phyloP scores from a whole-genome alignment of 768 basidiomycete genomes.

The Chalciporus sphaerocephalus region DNA sequence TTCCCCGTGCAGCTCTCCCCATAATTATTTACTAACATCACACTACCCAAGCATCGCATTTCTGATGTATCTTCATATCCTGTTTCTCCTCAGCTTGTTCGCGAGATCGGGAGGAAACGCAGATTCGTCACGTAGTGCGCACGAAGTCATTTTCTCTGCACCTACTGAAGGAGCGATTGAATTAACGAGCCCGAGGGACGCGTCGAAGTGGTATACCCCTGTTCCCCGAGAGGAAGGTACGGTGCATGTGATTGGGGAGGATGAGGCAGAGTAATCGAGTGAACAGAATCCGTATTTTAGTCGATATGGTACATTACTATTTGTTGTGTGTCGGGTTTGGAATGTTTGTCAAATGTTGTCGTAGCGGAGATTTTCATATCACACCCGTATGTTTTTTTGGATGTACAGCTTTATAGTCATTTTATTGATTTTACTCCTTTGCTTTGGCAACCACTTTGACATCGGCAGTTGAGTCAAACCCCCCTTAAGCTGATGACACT shows the following conservation, averaged over 20 bases:
- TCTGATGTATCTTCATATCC: conserved; percentile 68
- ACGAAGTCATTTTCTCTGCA: conserved; percentile 20
- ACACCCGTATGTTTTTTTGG: no score
- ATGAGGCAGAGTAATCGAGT: conserved; percentile 35
- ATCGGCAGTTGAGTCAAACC: no score
- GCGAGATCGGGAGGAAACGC: conserved; percentile 58
- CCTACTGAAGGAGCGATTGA: conserved; percentile 38
- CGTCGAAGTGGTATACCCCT: conserved; percentile 61
- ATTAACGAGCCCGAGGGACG: conserved; percentile 30
- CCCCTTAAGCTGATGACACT: no score
- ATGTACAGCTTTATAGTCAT: no score
- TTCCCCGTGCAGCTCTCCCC: background rate
- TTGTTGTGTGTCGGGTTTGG: no score
- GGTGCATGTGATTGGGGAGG: conserved; percentile 50
- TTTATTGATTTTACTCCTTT: no score
- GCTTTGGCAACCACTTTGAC: no score
- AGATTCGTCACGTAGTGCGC: conserved; percentile 3
- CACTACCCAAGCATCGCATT: conserved; percentile 57
- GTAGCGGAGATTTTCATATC: no score
- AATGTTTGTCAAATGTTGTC: no score
- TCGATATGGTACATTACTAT: no score
- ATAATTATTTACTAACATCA: background rate
- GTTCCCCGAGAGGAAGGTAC: conserved; percentile 43
- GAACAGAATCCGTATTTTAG: background rate
- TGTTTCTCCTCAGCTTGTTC: conserved; percentile 69